Conservation (phyloP, 2,329 filamentous ascomycete species). For the Monosporascus sp. region DNA sequence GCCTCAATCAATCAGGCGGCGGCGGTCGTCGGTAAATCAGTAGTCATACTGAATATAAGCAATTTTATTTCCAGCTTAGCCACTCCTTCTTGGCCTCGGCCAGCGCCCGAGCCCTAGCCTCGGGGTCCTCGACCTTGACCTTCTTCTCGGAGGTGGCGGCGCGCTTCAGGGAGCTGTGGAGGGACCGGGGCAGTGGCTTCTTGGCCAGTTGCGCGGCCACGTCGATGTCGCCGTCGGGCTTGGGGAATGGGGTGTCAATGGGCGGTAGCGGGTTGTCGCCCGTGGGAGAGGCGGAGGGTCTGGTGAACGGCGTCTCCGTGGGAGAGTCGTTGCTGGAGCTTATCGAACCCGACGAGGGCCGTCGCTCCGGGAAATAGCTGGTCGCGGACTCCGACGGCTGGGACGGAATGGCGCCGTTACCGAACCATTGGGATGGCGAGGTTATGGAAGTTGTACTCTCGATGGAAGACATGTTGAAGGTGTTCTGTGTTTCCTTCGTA, state of each 20-base stretch:
- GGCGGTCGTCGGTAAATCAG: too few relatives aligned
- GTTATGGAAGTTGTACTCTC: background rate
- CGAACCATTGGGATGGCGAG: background rate
- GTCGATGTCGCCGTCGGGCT: constrained; percentile 21
- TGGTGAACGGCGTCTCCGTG: background rate
- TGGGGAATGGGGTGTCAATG: constrained; percentile 18
- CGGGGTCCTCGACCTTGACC: constrained; percentile 20
- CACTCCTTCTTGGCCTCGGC: constrained; percentile 44
- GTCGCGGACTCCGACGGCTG: background rate
- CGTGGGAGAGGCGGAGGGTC: background rate
- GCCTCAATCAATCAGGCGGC: too few relatives aligned
- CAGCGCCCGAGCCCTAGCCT: constrained; percentile 33
- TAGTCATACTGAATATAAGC: too few relatives aligned
- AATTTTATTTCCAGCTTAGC: constrained; percentile 13
- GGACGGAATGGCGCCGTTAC: background rate
- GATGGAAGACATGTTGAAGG: background rate
- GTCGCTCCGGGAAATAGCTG: background rate
- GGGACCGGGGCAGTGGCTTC: constrained; percentile 21
- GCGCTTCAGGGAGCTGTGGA: constrained; percentile 22
- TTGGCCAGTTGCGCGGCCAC: constrained; percentile 24
- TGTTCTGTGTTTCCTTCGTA: too few relatives aligned
- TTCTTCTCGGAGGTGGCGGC: constrained; percentile 9
- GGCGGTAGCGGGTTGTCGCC: constrained; percentile 21
- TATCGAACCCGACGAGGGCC: background rate
- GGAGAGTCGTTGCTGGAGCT: background rate